Conservation (phyloP, 106 monocot genomes). For the Platanthera guangdongensis region DNA sequence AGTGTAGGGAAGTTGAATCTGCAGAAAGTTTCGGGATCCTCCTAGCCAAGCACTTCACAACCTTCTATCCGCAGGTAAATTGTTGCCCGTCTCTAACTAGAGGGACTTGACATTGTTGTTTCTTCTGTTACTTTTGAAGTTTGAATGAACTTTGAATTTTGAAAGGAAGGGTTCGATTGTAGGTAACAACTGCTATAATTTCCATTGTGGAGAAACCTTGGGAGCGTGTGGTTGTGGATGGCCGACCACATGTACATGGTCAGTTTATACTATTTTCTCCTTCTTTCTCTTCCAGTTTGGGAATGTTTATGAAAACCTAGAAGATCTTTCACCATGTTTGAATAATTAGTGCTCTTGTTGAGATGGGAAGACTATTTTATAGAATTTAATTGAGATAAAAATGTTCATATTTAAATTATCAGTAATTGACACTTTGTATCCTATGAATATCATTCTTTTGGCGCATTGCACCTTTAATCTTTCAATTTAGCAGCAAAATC, state of each 20-base stretch:
- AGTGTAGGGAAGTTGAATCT: conserved; percentile 52
- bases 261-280: not conserved
- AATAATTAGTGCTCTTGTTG: too few relatives aligned
- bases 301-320: not conserved
- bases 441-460: too few relatives aligned
- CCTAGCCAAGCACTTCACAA: conserved; percentile 70
- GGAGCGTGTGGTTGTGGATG: conserved; percentile 64
- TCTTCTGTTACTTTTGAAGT: not conserved
- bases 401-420: too few relatives aligned
- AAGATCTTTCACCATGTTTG: too few relatives aligned
- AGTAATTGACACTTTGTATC: too few relatives aligned
- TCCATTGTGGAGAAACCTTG: conserved; percentile 81
- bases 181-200: conserved; percentile 62
- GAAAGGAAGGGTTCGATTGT: not conserved
- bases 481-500: not conserved
- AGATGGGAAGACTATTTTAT: too few relatives aligned
- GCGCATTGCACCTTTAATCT: too few relatives aligned
- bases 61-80: conserved; percentile 70
- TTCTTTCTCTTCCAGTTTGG: not conserved
- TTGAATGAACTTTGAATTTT: not conserved
- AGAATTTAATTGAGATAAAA: too few relatives aligned
- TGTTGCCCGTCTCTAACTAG: not conserved
- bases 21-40: conserved; percentile 66
- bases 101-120: conserved; percentile 1
- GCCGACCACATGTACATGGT: conserved; percentile 73